Evolutionary conservation across 2,329 filamentous ascomycete species (phyloP), one percentile per base, ranked within the genome.

Genomic region (Curvularia sp.): DNA sequence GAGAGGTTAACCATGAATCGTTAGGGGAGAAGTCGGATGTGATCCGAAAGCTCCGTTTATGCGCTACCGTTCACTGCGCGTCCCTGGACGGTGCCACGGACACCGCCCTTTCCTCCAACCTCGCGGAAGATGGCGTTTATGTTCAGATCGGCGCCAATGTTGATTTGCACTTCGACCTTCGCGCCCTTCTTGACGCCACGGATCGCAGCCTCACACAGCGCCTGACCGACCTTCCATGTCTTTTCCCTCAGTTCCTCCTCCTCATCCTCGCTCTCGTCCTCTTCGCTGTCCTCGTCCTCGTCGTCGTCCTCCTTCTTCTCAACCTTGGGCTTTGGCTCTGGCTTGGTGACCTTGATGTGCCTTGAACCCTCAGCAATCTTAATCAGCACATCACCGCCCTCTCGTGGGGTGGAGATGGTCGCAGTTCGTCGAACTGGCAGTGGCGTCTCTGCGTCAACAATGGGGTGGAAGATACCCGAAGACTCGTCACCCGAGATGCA

Each of bases 131-230:
- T 91, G 66, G 97, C 84, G 49, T 90, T 92, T 61, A 97, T 85
- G 65, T 84, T 84, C 55, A 97, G 82, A 75, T 98, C 93, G 25
- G 87, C 89, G 54, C 85, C 86, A 65, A 98, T 89, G 77, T 94
- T 96, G 72, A 98, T 86, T 76, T 92, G 96, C 53, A 98, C 88
- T 83, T 99, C 95, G 66, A 99, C 87, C 83, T 97, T 97, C 72
- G 87, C 86, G 58, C 87, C 90, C 81, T 94, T 93, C 87, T 94
- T 94, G 68, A 96, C 86, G 59, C 84, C 91, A 78, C 86, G 90
- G 76, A 99, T 81, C 30, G 89, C 90, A 10, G 92, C 89, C 82
- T 99, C 95, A 60, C 93, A 93, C 59, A 99, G 86, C 28, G 89
- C 83, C 64, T 84, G 87, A 68, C 91, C 91, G 47, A 92, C 86